A percentile compares a stretch with the other conserved stretches of the same genome.
phyloP scores from a whole-genome alignment of 139 green algal species.

The Marvania coccoides region DNA sequence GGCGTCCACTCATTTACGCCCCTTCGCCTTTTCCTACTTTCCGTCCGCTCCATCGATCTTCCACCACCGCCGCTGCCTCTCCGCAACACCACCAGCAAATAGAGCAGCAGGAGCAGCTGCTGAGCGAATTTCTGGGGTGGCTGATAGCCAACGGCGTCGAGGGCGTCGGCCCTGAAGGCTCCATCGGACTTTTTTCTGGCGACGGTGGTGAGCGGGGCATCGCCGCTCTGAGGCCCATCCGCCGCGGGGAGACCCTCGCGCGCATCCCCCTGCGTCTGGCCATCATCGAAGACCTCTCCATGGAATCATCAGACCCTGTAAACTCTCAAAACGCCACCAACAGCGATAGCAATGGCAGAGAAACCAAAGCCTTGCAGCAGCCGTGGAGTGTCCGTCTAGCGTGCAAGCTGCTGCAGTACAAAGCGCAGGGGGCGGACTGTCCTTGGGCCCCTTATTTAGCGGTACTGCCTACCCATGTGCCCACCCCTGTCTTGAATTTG shows the following conservation, averaged over 20 bases:
- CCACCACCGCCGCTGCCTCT: not conserved
- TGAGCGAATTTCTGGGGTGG: not conserved
- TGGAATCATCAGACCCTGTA: too few species aligned
- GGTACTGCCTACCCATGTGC: not conserved
- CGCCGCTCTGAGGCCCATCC: not conserved
- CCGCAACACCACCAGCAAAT: not conserved
- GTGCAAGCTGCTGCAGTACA: not conserved
- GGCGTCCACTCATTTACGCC: too few species aligned
- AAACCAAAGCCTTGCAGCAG: not conserved
- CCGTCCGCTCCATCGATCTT: too few species aligned
- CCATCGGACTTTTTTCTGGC: not conserved
- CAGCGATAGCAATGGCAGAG: too few species aligned
- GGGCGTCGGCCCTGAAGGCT: not conserved
- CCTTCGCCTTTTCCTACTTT: too few species aligned
- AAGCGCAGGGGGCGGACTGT: not conserved
- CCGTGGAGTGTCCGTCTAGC: constrained; percentile 10
- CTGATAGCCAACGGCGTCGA: not conserved
- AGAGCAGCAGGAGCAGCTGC: too few species aligned
- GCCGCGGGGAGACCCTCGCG: not conserved
- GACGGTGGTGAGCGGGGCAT: not conserved
- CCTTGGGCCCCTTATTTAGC: not conserved
- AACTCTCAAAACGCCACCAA: too few species aligned
- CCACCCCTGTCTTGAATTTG: not conserved
- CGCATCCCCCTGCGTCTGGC: not conserved
- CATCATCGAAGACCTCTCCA: not conserved